Evolutionary conservation across 306 rosid species (phyloP).

Genomic region (Gastrolobium bilobum): DNA sequence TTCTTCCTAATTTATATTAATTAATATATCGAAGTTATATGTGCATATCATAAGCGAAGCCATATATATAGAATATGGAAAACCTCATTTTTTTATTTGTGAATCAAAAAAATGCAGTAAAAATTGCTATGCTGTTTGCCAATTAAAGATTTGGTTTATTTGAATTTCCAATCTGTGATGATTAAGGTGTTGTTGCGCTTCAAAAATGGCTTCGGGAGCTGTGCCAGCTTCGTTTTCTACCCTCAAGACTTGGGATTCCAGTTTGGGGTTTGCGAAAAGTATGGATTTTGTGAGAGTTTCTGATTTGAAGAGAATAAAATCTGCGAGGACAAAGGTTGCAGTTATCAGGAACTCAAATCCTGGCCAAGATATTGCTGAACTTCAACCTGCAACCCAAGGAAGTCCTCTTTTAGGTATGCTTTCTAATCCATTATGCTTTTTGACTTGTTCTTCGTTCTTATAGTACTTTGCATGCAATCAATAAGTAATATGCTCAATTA

Average conservation of each 20-base stretch:
- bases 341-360: conserved; percentile 77
- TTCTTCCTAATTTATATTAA: too few species aligned
- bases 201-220: conserved; percentile 79
- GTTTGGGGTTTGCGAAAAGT: conserved; percentile 76
- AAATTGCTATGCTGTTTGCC: conserved; percentile 42
- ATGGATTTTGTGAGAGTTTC: conserved; percentile 79
- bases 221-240: conserved; percentile 74
- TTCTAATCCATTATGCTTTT: too few species aligned
- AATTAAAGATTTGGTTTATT: conserved; percentile 30
- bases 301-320: conserved; percentile 67
- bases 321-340: conserved; percentile 67
- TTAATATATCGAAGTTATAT: too few species aligned
- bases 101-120: too few species aligned
- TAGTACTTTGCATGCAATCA: too few species aligned
- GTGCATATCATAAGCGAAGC: too few species aligned
- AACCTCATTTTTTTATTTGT: too few species aligned
- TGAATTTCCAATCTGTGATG: conserved; percentile 45
- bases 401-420: conserved; percentile 85
- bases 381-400: conserved; percentile 87
- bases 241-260: conserved; percentile 69
- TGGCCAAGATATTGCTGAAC: conserved; percentile 80
- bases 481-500: too few species aligned
- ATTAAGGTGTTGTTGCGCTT: conserved; percentile 50
- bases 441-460: too few species aligned
- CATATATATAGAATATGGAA: too few species aligned